Conservation (phyloP, 1,284 basidiomycete genomes). For the Wolfiporia cocos region DNA sequence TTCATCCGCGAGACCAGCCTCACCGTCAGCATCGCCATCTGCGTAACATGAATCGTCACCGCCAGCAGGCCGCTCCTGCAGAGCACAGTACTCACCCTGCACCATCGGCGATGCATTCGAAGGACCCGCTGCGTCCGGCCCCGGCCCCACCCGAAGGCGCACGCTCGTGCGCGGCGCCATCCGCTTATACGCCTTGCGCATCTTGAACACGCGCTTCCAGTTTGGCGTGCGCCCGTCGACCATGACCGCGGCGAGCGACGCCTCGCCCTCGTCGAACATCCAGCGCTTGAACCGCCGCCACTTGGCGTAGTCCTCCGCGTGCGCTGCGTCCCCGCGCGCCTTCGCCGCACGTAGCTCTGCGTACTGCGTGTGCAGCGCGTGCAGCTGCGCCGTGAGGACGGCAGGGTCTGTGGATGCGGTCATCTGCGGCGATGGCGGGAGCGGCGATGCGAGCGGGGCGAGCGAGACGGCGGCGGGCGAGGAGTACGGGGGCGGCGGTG, state of each 20-base stretch:
- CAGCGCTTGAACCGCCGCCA: slow-evolving; percentile 18
- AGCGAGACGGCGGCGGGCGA: not conserved
- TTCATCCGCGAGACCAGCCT: no score
- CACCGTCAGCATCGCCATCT: no score
- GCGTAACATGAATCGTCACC: no score
- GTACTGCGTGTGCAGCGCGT: slow-evolving; percentile 14
- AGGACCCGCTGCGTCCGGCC: no score
- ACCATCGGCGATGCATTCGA: no score
- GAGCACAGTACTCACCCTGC: no score
- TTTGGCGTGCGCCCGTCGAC: slow-evolving; percentile 4
- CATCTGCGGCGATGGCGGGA: not conserved
- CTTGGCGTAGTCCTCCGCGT: slow-evolving; percentile 11
- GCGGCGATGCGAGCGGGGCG: slow-evolving; percentile 1
- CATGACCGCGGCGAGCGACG: not conserved
- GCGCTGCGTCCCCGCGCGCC: slow-evolving; percentile 12
- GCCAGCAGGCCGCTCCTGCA: no score
- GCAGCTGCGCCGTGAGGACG: slow-evolving; percentile 10
- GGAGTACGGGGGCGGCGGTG: no score
- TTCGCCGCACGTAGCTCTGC: slow-evolving; percentile 15
- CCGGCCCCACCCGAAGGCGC: no score
- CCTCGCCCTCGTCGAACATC: slow-evolving; percentile 10
- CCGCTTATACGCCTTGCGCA: slow-evolving; percentile 3
- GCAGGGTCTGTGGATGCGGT: slow-evolving; percentile 4
- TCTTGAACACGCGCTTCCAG: slow-evolving; percentile 1
- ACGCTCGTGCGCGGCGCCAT: not conserved